Conservation (phyloP, 305 asterid species). For the Fraxinus xanthoxyloides region DNA sequence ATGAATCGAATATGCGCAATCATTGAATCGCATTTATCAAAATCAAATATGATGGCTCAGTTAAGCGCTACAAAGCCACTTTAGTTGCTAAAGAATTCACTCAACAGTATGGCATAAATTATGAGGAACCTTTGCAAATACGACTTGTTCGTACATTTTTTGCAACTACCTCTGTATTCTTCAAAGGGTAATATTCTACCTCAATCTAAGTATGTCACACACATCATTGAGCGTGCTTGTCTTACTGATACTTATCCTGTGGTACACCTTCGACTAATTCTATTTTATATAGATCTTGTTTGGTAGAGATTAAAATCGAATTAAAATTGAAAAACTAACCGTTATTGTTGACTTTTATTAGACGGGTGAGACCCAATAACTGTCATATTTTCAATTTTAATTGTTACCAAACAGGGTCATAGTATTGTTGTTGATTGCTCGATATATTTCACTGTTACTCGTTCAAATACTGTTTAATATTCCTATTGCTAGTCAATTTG, state of each 20-base stretch:
- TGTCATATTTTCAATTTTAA: too few relatives aligned
- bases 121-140: background rate
- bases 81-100: background rate
- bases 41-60: background rate
- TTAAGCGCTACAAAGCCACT: background rate
- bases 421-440: background rate
- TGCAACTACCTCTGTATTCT: background rate
- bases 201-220: background rate
- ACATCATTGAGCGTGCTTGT: background rate
- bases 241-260: background rate
- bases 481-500: background rate
- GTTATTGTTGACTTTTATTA: too few relatives aligned
- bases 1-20: background rate
- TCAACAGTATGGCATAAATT: background rate
- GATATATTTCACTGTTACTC: background rate
- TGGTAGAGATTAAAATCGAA: too few relatives aligned
- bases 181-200: too few relatives aligned
- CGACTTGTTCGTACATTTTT: background rate
- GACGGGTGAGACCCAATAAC: too few relatives aligned
- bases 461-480: background rate
- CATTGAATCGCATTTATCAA: background rate
- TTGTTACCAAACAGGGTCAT: too few relatives aligned
- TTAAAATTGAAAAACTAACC: too few relatives aligned
- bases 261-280: background rate
- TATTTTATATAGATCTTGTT: too few relatives aligned